These are phyloP conservation scores for Coleophoma eucalyptorum DNA, from an alignment of 2,329 filamentous ascomycete genomes.

Conservation along the genomic window DNA sequence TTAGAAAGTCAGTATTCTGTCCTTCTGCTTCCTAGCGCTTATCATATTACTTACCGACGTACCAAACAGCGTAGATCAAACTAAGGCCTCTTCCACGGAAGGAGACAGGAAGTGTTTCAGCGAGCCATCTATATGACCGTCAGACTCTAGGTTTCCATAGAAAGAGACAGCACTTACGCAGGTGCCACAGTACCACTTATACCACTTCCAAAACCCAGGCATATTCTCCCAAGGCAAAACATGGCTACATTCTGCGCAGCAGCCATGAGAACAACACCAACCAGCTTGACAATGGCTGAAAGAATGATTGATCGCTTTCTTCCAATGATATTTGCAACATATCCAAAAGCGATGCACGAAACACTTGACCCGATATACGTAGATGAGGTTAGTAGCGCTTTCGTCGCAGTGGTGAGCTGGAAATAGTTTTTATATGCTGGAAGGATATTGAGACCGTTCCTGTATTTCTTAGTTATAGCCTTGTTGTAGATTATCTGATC, in stretches of 20 bases:
- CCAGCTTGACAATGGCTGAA: neutral
- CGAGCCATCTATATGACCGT: neutral
- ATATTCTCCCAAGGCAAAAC: neutral
- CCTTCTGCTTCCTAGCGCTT: neutral
- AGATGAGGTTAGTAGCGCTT: neutral
- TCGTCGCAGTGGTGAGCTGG: neutral
- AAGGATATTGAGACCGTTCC: neutral
- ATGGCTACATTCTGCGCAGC: neutral
- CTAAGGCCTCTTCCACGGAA: neutral
- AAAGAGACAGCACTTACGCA: neutral
- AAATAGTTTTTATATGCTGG: neutral
- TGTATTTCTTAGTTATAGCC: neutral
- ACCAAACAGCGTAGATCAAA: neutral
- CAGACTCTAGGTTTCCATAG: neutral
- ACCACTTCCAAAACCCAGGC: neutral
- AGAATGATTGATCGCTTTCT: neutral
- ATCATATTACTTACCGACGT: neutral
- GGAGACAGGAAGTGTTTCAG: neutral
- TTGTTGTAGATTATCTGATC: no score
- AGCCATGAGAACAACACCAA: neutral
- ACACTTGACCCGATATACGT: neutral
- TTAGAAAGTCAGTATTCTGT: neutral
- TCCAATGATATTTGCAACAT: neutral
- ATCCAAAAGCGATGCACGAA: neutral
- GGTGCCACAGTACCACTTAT: neutral